Percentiles rank a stretch among this genome's conserved stretches.
Conservation (phyloP, 2,329 filamentous ascomycete genomes). For the Paraphaeosphaeria sporulosa region DNA sequence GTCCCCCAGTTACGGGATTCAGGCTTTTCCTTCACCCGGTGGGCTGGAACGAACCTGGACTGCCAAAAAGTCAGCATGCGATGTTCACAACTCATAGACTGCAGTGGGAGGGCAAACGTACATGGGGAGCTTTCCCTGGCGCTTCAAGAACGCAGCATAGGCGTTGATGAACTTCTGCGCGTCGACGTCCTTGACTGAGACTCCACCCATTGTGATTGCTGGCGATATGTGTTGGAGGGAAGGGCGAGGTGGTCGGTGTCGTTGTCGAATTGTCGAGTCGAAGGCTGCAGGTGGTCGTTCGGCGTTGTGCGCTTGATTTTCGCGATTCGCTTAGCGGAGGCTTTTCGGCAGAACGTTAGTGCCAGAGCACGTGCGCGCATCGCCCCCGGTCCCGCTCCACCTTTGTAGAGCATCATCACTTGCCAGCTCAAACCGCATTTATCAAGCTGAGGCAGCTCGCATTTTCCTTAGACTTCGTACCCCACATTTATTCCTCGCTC, state of each 20-base stretch:
- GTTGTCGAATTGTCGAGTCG: slow-evolving; percentile 21
- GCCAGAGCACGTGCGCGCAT: not conserved
- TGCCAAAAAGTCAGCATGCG: slow-evolving; percentile 34
- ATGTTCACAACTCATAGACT: not conserved
- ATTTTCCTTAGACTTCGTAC: not conserved
- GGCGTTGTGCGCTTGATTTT: slow-evolving; percentile 5
- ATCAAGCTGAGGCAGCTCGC: not conserved
- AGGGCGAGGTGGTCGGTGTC: slow-evolving; percentile 11
- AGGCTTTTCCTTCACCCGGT: slow-evolving; percentile 54
- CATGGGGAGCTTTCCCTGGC: slow-evolving; percentile 89
- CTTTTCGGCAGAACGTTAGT: not conserved
- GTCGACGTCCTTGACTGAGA: slow-evolving; percentile 86
- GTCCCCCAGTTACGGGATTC: slow-evolving; percentile 64
- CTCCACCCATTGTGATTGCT: slow-evolving; percentile 78
- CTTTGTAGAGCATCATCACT: not conserved
- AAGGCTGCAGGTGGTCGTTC: slow-evolving; percentile 8
- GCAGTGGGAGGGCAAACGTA: slow-evolving; percentile 27
- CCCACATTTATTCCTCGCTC: not conserved
- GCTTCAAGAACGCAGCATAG: slow-evolving; percentile 90
- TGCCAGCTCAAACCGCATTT: not conserved
- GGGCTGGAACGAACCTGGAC: slow-evolving; percentile 70
- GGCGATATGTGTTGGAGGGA: slow-evolving; percentile 16
- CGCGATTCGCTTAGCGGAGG: slow-evolving; percentile 1
- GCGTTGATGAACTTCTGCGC: slow-evolving; percentile 88
- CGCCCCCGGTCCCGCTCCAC: not conserved